phyloP scores from a whole-genome alignment of 352 stramenopile species.

The Phytophthora sansomeana region DNA sequence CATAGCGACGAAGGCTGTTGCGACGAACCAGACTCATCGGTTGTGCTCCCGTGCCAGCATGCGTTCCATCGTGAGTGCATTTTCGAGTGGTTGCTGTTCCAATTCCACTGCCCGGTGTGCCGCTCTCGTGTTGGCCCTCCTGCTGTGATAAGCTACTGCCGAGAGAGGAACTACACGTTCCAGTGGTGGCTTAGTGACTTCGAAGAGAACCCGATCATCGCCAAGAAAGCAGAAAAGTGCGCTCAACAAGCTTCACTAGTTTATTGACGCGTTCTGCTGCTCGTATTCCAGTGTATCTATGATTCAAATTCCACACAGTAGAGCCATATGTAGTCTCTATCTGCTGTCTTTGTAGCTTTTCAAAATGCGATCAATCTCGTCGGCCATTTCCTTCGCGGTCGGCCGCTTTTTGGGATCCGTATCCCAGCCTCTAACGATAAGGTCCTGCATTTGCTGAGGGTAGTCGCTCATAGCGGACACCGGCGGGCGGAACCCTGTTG shows the following conservation, averaged over 20 bases:
- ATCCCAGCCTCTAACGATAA: slow-evolving; percentile 69
- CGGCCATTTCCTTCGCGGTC: slow-evolving; percentile 52
- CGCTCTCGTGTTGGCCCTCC: slow-evolving; percentile 54
- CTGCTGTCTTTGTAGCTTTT: slow-evolving; percentile 33
- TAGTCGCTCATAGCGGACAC: slow-evolving; percentile 64
- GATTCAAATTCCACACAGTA: no score
- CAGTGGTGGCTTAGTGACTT: slow-evolving; percentile 35
- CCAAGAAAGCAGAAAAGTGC: neutral
- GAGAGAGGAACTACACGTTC: slow-evolving; percentile 21
- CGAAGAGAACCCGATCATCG: slow-evolving; percentile 16
- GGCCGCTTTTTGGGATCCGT: slow-evolving; percentile 57
- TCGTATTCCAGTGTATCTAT: no score
- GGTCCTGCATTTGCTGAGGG: slow-evolving; percentile 64
- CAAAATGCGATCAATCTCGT: slow-evolving; percentile 65
- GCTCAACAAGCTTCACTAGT: slow-evolving; percentile 16
- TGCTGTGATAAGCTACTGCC: slow-evolving; percentile 42
- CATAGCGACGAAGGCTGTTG: no score
- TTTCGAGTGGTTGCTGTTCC: slow-evolving; percentile 77
- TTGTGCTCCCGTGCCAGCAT: slow-evolving; percentile 70
- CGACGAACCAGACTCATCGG: slow-evolving; percentile 1
- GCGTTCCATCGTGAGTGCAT: slow-evolving; percentile 76
- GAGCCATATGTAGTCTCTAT: no score
- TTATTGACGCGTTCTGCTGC: slow-evolving; percentile 10
- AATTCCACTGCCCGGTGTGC: slow-evolving; percentile 76
- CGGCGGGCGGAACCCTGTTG: slow-evolving; percentile 51